These are phyloP conservation scores for Trichoderma afroharzianum DNA, from an alignment of 2,329 filamentous ascomycete species.

Conservation along the genomic window DNA sequence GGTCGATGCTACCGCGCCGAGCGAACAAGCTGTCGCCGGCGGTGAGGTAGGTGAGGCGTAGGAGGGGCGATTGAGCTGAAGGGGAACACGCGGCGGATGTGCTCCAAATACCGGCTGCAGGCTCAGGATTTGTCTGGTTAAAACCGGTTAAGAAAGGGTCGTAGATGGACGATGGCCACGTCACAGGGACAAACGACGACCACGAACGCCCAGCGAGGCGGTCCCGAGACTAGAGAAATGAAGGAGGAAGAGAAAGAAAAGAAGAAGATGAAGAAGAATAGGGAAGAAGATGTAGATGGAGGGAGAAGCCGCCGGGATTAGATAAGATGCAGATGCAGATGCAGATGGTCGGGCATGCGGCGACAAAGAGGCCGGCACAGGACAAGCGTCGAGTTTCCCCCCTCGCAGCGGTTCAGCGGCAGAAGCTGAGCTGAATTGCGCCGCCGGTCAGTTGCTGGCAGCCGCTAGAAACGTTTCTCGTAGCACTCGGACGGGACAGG, in stretches of 20 bases:
- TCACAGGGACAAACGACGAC: not conserved
- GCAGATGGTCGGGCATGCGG: conserved; percentile 15
- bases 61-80: conserved; percentile 8
- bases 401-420: not conserved
- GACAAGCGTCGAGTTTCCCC: conserved; percentile 9
- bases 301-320: not conserved
- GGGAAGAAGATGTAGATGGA: not conserved
- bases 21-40: conserved; percentile 30
- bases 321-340: not conserved
- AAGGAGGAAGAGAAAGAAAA: not conserved
- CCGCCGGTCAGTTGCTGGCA: not conserved
- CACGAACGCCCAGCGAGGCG: not conserved
- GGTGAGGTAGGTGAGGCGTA: conserved; percentile 23
- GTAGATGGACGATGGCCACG: conserved; percentile 1
- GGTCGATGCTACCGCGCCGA: conserved; percentile 33
- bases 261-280: not conserved
- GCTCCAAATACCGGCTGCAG: not conserved
- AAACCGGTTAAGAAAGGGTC: not conserved
- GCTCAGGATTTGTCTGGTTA: not conserved
- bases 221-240: not conserved
- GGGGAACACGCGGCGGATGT: not conserved
- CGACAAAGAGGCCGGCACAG: conserved; percentile 8
- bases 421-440: not conserved
- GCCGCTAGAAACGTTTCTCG: not conserved
- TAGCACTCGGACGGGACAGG: not conserved